Conservation (phyloP, 2,329 filamentous ascomycete species). For the Verticillium zaregamsianum region DNA sequence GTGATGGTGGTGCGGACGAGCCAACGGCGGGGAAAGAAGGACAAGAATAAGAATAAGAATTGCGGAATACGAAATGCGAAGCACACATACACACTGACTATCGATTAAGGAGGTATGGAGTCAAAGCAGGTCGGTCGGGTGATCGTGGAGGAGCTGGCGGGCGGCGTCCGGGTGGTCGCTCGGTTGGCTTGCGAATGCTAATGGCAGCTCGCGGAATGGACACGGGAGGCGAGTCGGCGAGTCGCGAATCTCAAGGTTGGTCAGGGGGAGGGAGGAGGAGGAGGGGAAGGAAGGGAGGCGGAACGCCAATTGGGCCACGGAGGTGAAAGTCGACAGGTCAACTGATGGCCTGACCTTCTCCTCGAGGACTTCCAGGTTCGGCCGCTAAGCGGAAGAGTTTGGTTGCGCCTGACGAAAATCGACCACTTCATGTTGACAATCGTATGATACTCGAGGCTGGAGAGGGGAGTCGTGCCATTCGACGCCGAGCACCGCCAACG, state of each 20-base stretch:
- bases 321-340: slow-evolving; percentile 4
- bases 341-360: slow-evolving; percentile 14
- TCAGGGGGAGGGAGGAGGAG: background rate
- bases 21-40: background rate
- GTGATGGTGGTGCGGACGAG: background rate
- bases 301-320: slow-evolving; percentile 3
- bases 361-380: slow-evolving; percentile 2
- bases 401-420: slow-evolving; percentile 12
- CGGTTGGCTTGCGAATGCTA: background rate
- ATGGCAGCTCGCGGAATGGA: background rate
- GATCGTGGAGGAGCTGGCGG: background rate
- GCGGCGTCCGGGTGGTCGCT: background rate
- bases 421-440: slow-evolving; percentile 18
- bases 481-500: slow-evolving; percentile 6
- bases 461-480: slow-evolving; percentile 22
- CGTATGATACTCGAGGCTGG: slow-evolving; percentile 35
- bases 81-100: background rate
- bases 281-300: background rate
- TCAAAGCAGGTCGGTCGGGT: background rate
- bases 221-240: background rate
- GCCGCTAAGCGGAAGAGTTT: slow-evolving; percentile 11
- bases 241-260: background rate
- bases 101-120: background rate
- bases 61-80: background rate
- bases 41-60: background rate